Evolutionary conservation across 148 eudicot genomes (phyloP).

Genomic region (Spergularia bocconei): DNA sequence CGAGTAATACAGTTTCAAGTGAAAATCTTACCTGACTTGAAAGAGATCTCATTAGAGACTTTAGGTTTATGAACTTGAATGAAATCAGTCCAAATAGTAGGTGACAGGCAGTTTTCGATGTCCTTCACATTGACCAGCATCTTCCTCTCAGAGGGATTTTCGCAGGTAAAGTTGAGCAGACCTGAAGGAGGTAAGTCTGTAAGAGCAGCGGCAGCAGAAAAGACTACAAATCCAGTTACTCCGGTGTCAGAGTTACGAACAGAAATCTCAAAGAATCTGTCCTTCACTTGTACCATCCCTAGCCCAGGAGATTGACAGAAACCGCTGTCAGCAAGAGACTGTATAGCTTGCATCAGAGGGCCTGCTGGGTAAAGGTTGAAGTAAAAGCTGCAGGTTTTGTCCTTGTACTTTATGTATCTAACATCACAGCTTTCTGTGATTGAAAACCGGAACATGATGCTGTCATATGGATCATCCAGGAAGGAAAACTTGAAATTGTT

Average conservation of each 20-base stretch:
- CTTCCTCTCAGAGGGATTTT: neutral
- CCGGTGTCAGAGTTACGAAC: neutral
- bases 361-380: neutral
- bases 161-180: neutral
- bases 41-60: neutral
- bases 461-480: neutral
- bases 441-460: slow-evolving; percentile 6
- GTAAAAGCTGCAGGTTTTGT: neutral
- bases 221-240: neutral
- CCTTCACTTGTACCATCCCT: slow-evolving; percentile 5
- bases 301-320: neutral
- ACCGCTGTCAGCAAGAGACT: neutral
- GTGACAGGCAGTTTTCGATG: neutral
- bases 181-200: neutral
- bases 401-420: too few relatives aligned
- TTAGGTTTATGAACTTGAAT: neutral
- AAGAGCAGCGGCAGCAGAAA: neutral
- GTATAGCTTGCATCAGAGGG: neutral
- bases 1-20: too few relatives aligned
- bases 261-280: neutral
- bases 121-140: neutral
- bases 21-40: neutral
- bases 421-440: neutral
- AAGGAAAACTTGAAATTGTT: neutral
- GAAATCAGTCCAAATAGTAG: neutral